phyloP scores from a whole-genome alignment of 1,284 basidiomycete species.

The Sporisorium reilianum region DNA sequence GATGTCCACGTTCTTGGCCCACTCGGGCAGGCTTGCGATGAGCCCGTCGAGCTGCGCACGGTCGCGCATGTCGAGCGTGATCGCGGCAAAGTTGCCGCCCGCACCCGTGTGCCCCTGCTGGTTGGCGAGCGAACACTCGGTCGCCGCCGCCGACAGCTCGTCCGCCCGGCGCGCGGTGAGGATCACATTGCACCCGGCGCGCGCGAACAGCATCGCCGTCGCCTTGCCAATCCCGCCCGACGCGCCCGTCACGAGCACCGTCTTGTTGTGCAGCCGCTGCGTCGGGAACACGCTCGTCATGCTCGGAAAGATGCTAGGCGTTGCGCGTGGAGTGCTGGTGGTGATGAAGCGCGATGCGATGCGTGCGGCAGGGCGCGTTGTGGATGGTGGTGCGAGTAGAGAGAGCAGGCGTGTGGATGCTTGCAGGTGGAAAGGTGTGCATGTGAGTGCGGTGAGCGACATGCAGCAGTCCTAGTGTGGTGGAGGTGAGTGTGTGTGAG shows the following conservation, averaged over 20 bases:
- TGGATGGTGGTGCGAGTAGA: neutral
- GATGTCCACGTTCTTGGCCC: slow-evolving; percentile 64
- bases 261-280: slow-evolving; percentile 78
- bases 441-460: slow-evolving; percentile 30
- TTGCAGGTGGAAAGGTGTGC: slow-evolving; percentile 19
- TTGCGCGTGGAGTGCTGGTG: too few species aligned
- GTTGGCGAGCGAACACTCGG: slow-evolving; percentile 77
- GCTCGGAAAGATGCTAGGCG: slow-evolving; percentile 50
- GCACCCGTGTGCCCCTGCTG: slow-evolving; percentile 78
- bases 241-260: slow-evolving; percentile 86
- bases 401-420: slow-evolving; percentile 9
- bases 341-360: neutral
- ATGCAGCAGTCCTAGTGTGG: slow-evolving; percentile 8
- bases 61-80: slow-evolving; percentile 62
- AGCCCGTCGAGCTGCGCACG: slow-evolving; percentile 49
- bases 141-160: slow-evolving; percentile 64
- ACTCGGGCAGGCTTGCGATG: slow-evolving; percentile 55
- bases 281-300: slow-evolving; percentile 58
- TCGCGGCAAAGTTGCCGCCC: slow-evolving; percentile 60
- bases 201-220: slow-evolving; percentile 55
- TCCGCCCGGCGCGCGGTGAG: slow-evolving; percentile 70
- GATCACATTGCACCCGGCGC: slow-evolving; percentile 71
- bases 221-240: slow-evolving; percentile 81
- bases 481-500: neutral
- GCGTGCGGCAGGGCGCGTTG: neutral